Evolutionary conservation across 257 asterid species (phyloP), one percentile per base, ranked within the genome.

Genomic region (Cinchona pubescens): DNA sequence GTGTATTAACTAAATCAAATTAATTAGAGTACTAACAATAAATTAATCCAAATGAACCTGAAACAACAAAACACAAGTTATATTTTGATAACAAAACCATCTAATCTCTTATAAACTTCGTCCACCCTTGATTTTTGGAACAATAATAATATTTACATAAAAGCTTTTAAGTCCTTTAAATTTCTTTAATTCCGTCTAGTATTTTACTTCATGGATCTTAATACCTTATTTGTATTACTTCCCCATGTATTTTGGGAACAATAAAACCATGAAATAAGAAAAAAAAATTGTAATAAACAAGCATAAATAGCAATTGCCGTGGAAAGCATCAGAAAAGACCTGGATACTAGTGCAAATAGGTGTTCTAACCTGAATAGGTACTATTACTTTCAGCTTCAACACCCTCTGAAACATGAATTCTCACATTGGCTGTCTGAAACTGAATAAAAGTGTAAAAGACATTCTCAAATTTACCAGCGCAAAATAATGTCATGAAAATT

Each of bases 371-470:
- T 76, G 91, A 79, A 78, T 81, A 82, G 37, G 60, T 65, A 65
- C 64, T 46, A 77, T 56, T 67, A 69, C 72, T 51, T 76, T 79
- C 83, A 23, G 79, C 84, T 65, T 69, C 73, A 30, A 45, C 74
- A 55, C 83, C 80, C 72, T 82, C 84, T 76, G 90, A 73, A 72
- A 80, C 83, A 79, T 65, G 74, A 75, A 92, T 79, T 78, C 38
- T 83, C 56, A 86, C 78, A 38, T 23, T 84, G 69, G 92, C 96
- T 67, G 77, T 53, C 69, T 79, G 86, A 63, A n/a, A 78, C 97
- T 89, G 89, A 70, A 79, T 43, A 81, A 62, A 74, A 73, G 46
- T 59, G 27, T 73, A 80, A 73, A 49, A 14, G 7, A 42, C 5
- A 45, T 5, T 42, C 61, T 49, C 83, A 80, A 72, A 76, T 77